Conservation (phyloP, 2,329 filamentous ascomycete genomes). For the Didymella sp. region DNA sequence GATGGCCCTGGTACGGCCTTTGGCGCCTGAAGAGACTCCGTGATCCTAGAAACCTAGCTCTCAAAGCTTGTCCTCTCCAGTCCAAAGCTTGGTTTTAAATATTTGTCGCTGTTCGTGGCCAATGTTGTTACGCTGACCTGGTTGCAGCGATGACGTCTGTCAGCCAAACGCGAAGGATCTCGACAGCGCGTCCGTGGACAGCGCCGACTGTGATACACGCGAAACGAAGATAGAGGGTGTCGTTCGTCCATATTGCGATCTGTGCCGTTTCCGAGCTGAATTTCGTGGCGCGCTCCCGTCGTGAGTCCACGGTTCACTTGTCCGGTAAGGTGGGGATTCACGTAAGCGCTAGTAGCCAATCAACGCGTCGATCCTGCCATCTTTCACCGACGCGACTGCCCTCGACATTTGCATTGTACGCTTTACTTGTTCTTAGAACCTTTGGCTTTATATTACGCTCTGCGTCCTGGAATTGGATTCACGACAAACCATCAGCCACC, state of each 20-base stretch:
- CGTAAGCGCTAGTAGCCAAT: conserved; percentile 9
- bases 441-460: neutral
- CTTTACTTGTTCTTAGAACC: neutral
- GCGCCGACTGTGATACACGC: neutral
- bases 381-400: conserved; percentile 7
- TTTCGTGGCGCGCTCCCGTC: conserved; percentile 22
- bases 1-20: neutral
- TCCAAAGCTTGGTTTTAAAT: neutral
- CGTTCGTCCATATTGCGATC: conserved; percentile 14
- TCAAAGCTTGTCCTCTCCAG: neutral
- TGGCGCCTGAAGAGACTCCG: neutral
- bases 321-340: conserved; percentile 12
- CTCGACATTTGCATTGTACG: conserved; percentile 1
- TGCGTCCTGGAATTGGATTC: neutral
- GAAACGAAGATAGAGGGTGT: neutral
- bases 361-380: conserved; percentile 12
- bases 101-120: conserved; percentile 3
- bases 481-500: neutral
- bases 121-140: conserved; percentile 7
- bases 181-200: neutral
- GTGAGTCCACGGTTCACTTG: conserved; percentile 13
- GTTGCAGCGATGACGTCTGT: conserved; percentile 14
- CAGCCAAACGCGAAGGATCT: conserved; percentile 8
- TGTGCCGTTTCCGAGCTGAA: conserved; percentile 20
- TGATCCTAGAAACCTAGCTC: neutral